Conservation (phyloP, 495 filamentous ascomycete genomes). For the Annulohypoxylon stygium region DNA sequence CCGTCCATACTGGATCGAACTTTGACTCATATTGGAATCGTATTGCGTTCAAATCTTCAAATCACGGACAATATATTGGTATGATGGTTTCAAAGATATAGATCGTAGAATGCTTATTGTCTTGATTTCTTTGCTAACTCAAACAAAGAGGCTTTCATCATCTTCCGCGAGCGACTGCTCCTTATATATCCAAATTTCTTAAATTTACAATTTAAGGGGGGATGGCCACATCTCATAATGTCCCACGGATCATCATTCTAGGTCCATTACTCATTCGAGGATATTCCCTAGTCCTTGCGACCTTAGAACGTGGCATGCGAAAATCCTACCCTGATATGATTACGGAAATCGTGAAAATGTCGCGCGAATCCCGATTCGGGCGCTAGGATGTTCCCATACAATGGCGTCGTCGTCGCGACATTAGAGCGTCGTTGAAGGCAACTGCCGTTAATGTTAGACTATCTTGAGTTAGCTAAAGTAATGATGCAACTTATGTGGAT, state of each 20-base stretch:
- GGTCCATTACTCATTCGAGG: not conserved
- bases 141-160: not conserved
- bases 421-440: not conserved
- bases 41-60: not conserved
- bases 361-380: constrained; percentile 13
- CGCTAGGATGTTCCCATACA: not conserved
- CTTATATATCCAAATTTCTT: constrained; percentile 8
- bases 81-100: not conserved
- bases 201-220: not conserved
- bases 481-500: constrained; percentile 11
- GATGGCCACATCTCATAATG: not conserved
- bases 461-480: constrained; percentile 1
- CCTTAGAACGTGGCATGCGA: constrained; percentile 8
- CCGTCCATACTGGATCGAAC: constrained; percentile 26
- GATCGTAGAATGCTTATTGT: not conserved
- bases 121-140: not conserved
- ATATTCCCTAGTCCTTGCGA: not conserved
- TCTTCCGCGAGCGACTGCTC: not conserved
- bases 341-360: not conserved
- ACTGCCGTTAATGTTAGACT: constrained; percentile 3
- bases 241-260: not conserved
- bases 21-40: constrained; percentile 16
- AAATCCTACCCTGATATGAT: constrained; percentile 17
- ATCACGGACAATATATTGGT: not conserved
- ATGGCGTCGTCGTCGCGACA: not conserved